Evolutionary conservation across 495 filamentous ascomycete species (phyloP), one percentile per base, ranked within the genome.

Genomic region (Articulospora tetracladia): DNA sequence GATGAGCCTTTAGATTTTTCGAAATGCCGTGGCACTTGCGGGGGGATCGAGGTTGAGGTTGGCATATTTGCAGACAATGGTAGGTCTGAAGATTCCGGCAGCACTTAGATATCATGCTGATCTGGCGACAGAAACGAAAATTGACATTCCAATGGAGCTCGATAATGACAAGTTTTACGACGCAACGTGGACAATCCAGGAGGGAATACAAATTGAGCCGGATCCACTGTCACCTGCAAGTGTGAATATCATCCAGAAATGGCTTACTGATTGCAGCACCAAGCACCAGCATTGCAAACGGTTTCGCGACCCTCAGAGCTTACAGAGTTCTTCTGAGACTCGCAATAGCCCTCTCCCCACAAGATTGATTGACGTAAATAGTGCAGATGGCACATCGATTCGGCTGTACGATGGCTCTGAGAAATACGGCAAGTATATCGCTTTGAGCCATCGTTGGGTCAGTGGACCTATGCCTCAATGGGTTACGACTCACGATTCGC

Each of bases 361-460:
- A 10, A 39, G 34, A 39, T 10, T 39, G 34, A 39, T 39, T 39
- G 34, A 39, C 10, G 34, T 39, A 10, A 39, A n/a, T 10, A n/a
- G n/a, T n/a, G n/a, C n/a, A n/a, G n/a, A n/a, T n/a, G 34, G n/a
- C 10, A 39, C 10, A 10, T 11, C 11, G 46, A 20, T 50, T 10
- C 46, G 46, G 46, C 46, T 50, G 8, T 10, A 11, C 11, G 22
- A 23, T 50, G 11, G 10, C 22, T 10, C 10, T 50, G 22, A 22
- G 8, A 50, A 50, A 20, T 11, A 20, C 8, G 46, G 46, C 46
- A 53, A 20, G 50, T 53, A 53, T 53, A 7, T 53, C 11, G 25
- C 50, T 20, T 53, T 53, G 50, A 26, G 22, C 28, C 50, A 53
- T 28, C 50, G 50, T 26, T 53, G 50, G 50, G 26, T 8, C 7